A percentile compares a stretch with the other conserved stretches of the same genome.
Evolutionary conservation across 768 basidiomycete species (phyloP).

Genomic region (Megacollybia marginata): DNA sequence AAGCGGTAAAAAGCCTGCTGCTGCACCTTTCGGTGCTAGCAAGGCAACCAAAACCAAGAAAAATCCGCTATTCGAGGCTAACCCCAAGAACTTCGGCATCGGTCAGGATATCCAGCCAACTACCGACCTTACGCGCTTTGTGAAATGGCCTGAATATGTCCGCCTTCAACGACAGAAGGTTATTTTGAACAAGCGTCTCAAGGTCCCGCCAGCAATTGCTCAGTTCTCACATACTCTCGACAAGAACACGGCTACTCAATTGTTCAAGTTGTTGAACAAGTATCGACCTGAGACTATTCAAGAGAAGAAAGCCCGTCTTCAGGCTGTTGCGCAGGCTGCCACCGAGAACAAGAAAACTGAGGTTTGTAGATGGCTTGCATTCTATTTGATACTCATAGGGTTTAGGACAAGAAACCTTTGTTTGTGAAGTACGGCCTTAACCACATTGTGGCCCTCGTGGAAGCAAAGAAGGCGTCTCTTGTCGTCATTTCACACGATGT

Average conservation of each 20-base stretch:
- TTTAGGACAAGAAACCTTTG: slow-evolving; percentile 76
- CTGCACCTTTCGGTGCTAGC: slow-evolving; percentile 75
- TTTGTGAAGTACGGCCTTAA: slow-evolving; percentile 96
- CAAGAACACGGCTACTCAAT: slow-evolving; percentile 97
- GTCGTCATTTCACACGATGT: slow-evolving; percentile 97
- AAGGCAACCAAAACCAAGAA: slow-evolving; percentile 72
- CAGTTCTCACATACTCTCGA: slow-evolving; percentile 97
- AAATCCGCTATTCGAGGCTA: slow-evolving; percentile 94
- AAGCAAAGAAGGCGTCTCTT: slow-evolving; percentile 95
- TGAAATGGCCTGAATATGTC: slow-evolving; percentile 99
- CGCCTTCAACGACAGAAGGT: slow-evolving; percentile 98
- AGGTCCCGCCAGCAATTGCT: slow-evolving; percentile 96
- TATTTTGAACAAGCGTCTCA: slow-evolving; percentile 94
- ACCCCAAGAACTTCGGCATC: slow-evolving; percentile 90
- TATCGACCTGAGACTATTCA: slow-evolving; percentile 91
- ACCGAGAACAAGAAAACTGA: slow-evolving; percentile 74
- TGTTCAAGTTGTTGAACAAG: slow-evolving; percentile 98
- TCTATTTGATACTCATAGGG: neutral
- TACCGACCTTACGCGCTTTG: slow-evolving; percentile 91
- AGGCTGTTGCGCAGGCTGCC: slow-evolving; percentile 65
- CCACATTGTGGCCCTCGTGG: slow-evolving; percentile 91
- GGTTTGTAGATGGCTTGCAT: slow-evolving; percentile 17
- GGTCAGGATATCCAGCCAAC: slow-evolving; percentile 91
- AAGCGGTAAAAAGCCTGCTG: slow-evolving; percentile 78
- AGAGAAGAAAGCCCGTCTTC: slow-evolving; percentile 95